Conservation (phyloP, 208 protist species). For the Trypanosoma cruzi region DNA sequence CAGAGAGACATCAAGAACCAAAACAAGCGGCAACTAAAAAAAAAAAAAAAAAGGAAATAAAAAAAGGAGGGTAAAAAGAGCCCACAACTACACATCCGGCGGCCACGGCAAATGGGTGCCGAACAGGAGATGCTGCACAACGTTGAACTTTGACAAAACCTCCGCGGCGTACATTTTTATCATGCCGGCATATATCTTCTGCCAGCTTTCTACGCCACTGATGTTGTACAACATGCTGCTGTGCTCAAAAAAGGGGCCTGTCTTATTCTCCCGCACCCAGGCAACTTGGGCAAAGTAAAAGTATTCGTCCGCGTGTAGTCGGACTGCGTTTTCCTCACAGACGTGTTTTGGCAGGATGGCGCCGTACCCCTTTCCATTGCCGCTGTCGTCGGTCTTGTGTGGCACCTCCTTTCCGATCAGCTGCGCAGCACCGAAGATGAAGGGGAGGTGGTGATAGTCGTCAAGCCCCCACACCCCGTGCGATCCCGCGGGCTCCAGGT, state of each 20-base stretch:
- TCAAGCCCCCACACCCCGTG: slow-evolving; percentile 99
- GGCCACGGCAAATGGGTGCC: slow-evolving; percentile 83
- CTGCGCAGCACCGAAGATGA: slow-evolving; percentile 97
- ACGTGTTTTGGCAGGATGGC: slow-evolving; percentile 84
- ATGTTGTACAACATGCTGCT: slow-evolving; percentile 95
- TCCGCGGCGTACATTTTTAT: slow-evolving; percentile 96
- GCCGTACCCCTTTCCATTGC: slow-evolving; percentile 42
- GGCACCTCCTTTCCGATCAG: slow-evolving; percentile 73
- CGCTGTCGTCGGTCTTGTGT: neutral
- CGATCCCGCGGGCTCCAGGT: slow-evolving; percentile 96
- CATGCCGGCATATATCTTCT: slow-evolving; percentile 92
- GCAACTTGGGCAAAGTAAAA: slow-evolving; percentile 80
- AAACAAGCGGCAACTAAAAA: neutral
- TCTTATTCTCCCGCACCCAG: slow-evolving; percentile 89
- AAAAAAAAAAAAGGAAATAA: slow-evolving; percentile 5
- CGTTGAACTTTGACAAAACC: slow-evolving; percentile 95
- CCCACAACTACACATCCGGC: neutral
- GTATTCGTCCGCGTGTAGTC: slow-evolving; percentile 40
- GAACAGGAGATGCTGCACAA: slow-evolving; percentile 96
- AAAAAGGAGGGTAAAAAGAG: slow-evolving; percentile 4
- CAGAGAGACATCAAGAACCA: neutral
- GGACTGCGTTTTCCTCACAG: slow-evolving; percentile 49
- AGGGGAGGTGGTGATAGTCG: slow-evolving; percentile 99
- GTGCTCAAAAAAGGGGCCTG: slow-evolving; percentile 92
- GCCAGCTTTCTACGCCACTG: slow-evolving; percentile 81